These are phyloP conservation scores for Phaffomyces antillensis DNA, from an alignment of 805 yeast species.

Conservation along the genomic window DNA sequence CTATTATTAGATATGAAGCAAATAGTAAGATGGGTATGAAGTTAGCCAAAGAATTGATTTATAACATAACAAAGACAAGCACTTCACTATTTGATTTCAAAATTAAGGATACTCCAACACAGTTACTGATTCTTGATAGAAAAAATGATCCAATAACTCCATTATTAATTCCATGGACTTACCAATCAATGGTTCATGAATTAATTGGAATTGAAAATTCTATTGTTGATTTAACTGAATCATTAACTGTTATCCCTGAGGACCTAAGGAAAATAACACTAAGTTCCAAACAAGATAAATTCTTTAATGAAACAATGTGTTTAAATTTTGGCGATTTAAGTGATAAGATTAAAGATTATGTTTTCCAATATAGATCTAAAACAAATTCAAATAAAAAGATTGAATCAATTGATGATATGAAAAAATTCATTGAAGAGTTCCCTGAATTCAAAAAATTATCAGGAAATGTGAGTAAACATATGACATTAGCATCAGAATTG, in stretches of 20 bases:
- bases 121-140: constrained; percentile 73
- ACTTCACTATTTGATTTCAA: constrained; percentile 63
- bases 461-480: constrained; percentile 85
- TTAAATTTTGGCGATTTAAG: constrained; percentile 93
- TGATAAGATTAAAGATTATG: constrained; percentile 78
- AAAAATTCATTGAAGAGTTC: constrained; percentile 80
- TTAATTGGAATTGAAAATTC: constrained; percentile 77
- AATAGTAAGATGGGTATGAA: constrained; percentile 59
- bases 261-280: constrained; percentile 59
- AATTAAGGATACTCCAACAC: constrained; percentile 58
- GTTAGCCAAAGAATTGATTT: constrained; percentile 59
- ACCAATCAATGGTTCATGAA: constrained; percentile 96
- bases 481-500: constrained; percentile 81
- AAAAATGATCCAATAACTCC: constrained; percentile 92
- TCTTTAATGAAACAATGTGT: constrained; percentile 75
- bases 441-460: constrained; percentile 91
- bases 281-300: constrained; percentile 64
- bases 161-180: constrained; percentile 91
- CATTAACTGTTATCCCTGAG: constrained; percentile 46
- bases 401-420: constrained; percentile 81
- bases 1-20: constrained; percentile 70
- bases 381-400: constrained; percentile 70
- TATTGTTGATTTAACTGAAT: constrained; percentile 55
- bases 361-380: constrained; percentile 70
- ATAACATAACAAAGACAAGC: constrained; percentile 47